These are phyloP conservation scores for Umbellularia californica DNA, from an alignment of 164 flowering plant species.

Conservation along the genomic window DNA sequence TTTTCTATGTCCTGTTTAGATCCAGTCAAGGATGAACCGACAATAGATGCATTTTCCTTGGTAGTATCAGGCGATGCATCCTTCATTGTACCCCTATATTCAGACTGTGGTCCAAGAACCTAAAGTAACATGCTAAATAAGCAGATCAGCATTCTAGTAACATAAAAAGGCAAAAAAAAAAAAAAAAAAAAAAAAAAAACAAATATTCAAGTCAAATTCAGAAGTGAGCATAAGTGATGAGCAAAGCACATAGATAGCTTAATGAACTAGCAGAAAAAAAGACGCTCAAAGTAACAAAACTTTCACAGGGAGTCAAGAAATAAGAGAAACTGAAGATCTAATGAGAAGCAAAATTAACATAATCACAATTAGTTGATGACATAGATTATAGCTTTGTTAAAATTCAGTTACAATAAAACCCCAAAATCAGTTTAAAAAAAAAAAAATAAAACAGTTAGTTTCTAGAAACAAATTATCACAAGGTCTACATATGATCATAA, in stretches of 20 bases:
- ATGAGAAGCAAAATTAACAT: no score
- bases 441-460: background rate
- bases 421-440: no score
- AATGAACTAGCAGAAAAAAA: background rate
- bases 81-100: constrained; percentile 20
- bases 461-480: background rate
- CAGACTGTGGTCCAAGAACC: constrained; percentile 8
- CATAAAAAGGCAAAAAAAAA: background rate
- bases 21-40: constrained; percentile 61
- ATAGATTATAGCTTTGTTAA: no score
- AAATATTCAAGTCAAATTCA: background rate
- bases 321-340: background rate
- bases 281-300: background rate
- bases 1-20: constrained; percentile 50
- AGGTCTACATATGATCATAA: no score
- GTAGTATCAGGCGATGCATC: constrained; percentile 51
- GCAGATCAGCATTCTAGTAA: background rate
- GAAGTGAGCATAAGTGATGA: background rate
- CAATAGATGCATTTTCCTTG: constrained; percentile 61
- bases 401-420: no score
- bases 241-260: background rate
- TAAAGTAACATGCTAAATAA: background rate
- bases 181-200: no score
- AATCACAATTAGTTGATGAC: no score
- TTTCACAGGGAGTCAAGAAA: background rate